A percentile compares a stretch with the other conserved stretches of the same genome.
Evolutionary conservation across 306 rosid genomes (phyloP).

Genomic region (Begonia peltatifolia): DNA sequence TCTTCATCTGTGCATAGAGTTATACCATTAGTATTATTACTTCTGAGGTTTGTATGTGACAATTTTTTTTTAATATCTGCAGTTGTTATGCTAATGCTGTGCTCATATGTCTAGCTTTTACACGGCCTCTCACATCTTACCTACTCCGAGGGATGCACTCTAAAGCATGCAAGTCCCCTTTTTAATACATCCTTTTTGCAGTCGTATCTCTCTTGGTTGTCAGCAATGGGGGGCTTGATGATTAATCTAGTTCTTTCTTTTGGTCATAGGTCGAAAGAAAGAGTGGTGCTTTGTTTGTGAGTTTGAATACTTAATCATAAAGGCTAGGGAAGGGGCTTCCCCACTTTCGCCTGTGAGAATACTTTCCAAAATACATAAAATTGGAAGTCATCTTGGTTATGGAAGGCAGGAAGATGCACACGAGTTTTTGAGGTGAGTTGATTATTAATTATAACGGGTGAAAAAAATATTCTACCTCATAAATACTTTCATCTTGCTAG

Average conservation of each 20-base stretch:
- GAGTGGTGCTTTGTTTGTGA: conserved; percentile 85
- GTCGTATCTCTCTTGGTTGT: not conserved
- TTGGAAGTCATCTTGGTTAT: conserved; percentile 70
- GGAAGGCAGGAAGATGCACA: conserved; percentile 82
- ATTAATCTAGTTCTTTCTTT: conserved; percentile 6
- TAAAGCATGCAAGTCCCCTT: conserved; percentile 40
- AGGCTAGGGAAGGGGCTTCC: conserved; percentile 59
- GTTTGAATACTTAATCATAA: conserved; percentile 50
- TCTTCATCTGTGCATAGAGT: too few relatives aligned
- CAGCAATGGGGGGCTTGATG: conserved; percentile 11
- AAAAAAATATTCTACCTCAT: conserved; percentile 1
- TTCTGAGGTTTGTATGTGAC: not conserved
- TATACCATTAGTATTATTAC: not conserved
- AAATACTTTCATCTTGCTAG: not conserved
- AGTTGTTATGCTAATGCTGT: conserved; percentile 86
- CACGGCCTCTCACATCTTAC: conserved; percentile 55
- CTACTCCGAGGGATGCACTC: conserved; percentile 62
- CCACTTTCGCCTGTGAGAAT: conserved; percentile 67
- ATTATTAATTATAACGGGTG: conserved; percentile 12
- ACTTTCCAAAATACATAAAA: conserved; percentile 62
- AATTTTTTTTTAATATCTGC: conserved; percentile 14
- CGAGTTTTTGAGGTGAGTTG: conserved; percentile 70
- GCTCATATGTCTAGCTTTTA: conserved; percentile 69
- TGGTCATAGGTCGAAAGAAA: conserved; percentile 49
- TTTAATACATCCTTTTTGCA: not conserved